phyloP scores from a whole-genome alignment of 768 basidiomycete species.

The Calocera viscosa region DNA sequence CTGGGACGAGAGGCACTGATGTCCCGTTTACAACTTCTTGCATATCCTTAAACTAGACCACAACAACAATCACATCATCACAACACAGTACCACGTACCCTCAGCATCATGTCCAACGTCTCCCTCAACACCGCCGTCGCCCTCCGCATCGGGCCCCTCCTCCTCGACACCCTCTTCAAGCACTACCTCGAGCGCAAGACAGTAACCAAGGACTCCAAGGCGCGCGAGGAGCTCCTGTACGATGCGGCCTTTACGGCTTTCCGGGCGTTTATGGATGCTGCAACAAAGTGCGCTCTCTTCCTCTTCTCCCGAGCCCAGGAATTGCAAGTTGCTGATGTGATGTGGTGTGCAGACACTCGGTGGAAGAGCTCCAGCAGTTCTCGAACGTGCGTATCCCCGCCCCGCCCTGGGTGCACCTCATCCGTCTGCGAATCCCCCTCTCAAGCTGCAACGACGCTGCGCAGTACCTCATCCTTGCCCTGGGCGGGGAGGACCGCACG shows the following conservation, averaged over 20 bases:
- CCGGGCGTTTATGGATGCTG: constrained; percentile 69
- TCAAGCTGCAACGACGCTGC: constrained; percentile 67
- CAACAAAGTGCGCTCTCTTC: constrained; percentile 43
- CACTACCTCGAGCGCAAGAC: constrained; percentile 59
- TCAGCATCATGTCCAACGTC: not conserved
- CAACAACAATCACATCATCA: too few species aligned
- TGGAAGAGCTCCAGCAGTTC: constrained; percentile 74
- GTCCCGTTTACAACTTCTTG: too few species aligned
- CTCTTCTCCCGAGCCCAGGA: constrained; percentile 11
- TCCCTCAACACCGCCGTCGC: constrained; percentile 50
- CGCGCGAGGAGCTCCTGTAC: constrained; percentile 65
- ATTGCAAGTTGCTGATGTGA: constrained; percentile 23
- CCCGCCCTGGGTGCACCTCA: constrained; percentile 70
- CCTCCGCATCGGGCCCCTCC: constrained; percentile 54
- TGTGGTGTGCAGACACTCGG: constrained; percentile 61
- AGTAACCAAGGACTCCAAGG: constrained; percentile 27
- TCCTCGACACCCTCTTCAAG: constrained; percentile 67
- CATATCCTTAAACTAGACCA: too few species aligned
- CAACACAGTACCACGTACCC: not conserved
- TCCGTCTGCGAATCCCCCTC: constrained; percentile 60
- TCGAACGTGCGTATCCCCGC: constrained; percentile 67
- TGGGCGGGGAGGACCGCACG: constrained; percentile 66
- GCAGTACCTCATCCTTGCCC: constrained; percentile 51
- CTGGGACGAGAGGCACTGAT: too few species aligned
- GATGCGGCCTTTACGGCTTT: constrained; percentile 50